Evolutionary conservation across 768 basidiomycete genomes (phyloP).

Genomic region (Terana coerulea): DNA sequence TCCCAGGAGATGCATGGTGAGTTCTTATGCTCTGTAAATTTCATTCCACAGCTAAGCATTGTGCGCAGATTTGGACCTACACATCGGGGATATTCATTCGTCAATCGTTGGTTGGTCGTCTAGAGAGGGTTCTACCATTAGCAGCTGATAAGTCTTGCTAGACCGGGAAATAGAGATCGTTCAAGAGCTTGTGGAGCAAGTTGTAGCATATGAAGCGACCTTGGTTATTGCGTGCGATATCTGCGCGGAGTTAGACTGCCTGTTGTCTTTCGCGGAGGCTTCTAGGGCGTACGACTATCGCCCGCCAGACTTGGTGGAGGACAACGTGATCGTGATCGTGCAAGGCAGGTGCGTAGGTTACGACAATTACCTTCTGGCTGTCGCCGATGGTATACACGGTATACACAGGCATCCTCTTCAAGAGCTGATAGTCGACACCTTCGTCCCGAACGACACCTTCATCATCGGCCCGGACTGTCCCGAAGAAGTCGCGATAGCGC

Average conservation of each 20-base stretch:
- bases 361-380: neutral
- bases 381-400: neutral
- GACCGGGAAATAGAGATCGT: constrained; percentile 88
- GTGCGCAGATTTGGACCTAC: constrained; percentile 69
- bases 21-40: neutral
- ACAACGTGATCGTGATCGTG: constrained; percentile 70
- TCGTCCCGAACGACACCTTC: constrained; percentile 79
- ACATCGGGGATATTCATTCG: constrained; percentile 87
- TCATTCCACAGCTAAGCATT: neutral
- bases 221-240: constrained; percentile 61
- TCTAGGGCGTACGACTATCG: constrained; percentile 61
- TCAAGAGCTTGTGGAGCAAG: constrained; percentile 68
- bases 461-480: constrained; percentile 49
- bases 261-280: constrained; percentile 75
- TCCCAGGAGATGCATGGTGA: constrained; percentile 81
- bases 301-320: constrained; percentile 77
- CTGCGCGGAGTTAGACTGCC: constrained; percentile 88
- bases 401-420: constrained; percentile 79
- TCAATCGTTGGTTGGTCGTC: constrained; percentile 65
- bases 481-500: constrained; percentile 18
- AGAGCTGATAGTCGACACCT: constrained; percentile 79
- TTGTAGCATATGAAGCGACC: constrained; percentile 49
- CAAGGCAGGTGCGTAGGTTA: constrained; percentile 58
- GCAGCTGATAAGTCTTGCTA: constrained; percentile 16
- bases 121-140: neutral